Conservation (phyloP, 2,329 filamentous ascomycete genomes). For the Phialophora expanda region DNA sequence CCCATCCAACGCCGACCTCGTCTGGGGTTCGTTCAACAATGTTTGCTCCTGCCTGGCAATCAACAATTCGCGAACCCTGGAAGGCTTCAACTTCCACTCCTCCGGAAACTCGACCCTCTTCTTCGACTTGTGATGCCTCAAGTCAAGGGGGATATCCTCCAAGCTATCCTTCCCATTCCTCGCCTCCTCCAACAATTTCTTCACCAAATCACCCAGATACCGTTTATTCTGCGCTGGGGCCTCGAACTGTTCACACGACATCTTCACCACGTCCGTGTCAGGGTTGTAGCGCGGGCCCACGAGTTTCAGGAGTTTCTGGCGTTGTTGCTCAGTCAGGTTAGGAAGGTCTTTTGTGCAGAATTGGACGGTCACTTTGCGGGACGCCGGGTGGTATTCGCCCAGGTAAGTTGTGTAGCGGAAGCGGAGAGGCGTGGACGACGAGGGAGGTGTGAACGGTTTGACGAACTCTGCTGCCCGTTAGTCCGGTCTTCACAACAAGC, state of each 20-base stretch:
- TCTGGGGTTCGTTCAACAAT: constrained; percentile 56
- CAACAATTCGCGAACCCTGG: constrained; percentile 26
- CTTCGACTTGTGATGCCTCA: constrained; percentile 79
- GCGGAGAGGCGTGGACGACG: constrained; percentile 71
- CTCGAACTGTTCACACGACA: constrained; percentile 87
- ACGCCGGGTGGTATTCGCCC: constrained; percentile 88
- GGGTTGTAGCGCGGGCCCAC: constrained; percentile 87
- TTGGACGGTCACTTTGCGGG: constrained; percentile 92
- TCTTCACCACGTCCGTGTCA: constrained; percentile 77
- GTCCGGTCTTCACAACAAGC: constrained; percentile 25
- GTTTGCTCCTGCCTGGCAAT: constrained; percentile 61
- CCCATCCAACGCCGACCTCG: constrained; percentile 43
- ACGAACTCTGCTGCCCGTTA: constrained; percentile 68
- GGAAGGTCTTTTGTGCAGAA: constrained; percentile 75
- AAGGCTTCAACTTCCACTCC: constrained; percentile 75
- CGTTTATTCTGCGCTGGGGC: constrained; percentile 95
- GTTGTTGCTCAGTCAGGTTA: constrained; percentile 65
- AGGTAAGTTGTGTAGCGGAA: constrained; percentile 98
- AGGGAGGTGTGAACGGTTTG: constrained; percentile 76
- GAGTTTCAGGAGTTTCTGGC: constrained; percentile 84
- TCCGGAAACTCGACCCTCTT: constrained; percentile 73
- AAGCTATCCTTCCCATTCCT: constrained; percentile 81
- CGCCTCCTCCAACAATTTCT: constrained; percentile 74
- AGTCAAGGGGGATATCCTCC: constrained; percentile 85
- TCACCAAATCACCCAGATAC: constrained; percentile 81